Evolutionary conservation across 805 yeast genomes (phyloP).

Genomic region (Yarrowia bubula): DNA sequence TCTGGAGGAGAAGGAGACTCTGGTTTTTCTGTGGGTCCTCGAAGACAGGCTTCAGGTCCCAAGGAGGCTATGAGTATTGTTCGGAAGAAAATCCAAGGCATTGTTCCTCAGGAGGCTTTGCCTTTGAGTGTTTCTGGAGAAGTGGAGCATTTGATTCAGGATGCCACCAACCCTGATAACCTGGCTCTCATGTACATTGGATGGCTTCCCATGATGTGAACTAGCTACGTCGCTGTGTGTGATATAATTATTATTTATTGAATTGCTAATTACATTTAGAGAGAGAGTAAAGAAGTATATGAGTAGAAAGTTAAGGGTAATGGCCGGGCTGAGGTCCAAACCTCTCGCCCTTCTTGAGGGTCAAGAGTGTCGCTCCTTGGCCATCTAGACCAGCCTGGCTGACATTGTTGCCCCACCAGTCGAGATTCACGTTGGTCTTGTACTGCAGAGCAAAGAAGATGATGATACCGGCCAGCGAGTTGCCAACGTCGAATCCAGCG

Average conservation of each 20-base stretch:
- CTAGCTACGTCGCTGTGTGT: no score
- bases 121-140: conserved; percentile 91
- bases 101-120: conserved; percentile 74
- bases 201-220: conserved; percentile 66
- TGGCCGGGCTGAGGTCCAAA: not conserved
- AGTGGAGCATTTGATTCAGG: conserved; percentile 82
- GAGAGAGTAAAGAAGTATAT: not conserved
- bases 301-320: not conserved
- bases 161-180: conserved; percentile 69
- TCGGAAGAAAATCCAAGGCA: conserved; percentile 78
- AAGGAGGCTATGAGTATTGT: conserved; percentile 69
- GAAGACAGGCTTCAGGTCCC: conserved; percentile 43
- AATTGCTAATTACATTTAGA: no score
- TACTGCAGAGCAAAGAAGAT: conserved; percentile 46
- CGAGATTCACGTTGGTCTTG: conserved; percentile 34
- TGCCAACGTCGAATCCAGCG: conserved; percentile 50
- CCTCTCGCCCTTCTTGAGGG: not conserved
- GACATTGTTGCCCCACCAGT: conserved; percentile 52
- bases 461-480: conserved; percentile 48
- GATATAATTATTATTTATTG: no score
- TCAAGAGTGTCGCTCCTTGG: not conserved
- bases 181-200: conserved; percentile 89
- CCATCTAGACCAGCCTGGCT: conserved; percentile 1
- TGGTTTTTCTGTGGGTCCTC: conserved; percentile 31
- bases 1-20: conserved; percentile 36